Evolutionary conservation across 768 basidiomycete genomes (phyloP), one percentile per base, ranked within the genome.

Genomic region (Aureoboletus auriporus): DNA sequence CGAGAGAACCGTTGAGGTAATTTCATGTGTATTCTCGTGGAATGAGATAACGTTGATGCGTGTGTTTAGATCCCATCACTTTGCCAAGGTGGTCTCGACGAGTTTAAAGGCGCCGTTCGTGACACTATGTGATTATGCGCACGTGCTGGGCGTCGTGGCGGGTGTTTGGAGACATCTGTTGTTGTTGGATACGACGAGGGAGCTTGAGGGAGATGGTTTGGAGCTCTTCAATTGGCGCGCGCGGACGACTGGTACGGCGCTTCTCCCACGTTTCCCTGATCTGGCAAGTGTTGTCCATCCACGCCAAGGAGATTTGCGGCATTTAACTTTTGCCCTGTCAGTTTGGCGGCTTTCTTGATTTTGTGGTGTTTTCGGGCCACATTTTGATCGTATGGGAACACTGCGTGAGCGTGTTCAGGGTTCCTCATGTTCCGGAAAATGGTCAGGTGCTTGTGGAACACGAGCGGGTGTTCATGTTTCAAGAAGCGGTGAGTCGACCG

Each of bases 151-250:
- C 0, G n/a, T 50, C n/a, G 29, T 65, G 28, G 58, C 12, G 1
- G 63, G 63, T 4, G 34, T 65, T 6, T 65, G 58, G 47, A 16
- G 43, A 9, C 58, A 65, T 34, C 10, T 65, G 8, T 42, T 65
- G 28, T 9, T 65, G 30, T 26, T 65, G 13, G 65, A 65, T n/a
- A 58, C 58, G 23, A 60, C 55, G 2, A 34, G 23, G 20, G 55
- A 58, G 34, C 42, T 12, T 1, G 59, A 33, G 4, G 52, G 35
- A 1, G 59, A 58, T 8, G 61, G 63, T 10, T 28, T 65, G n/a
- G 63, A 67, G 33, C 53, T 65, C 13, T 50, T 65, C 9, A 53
- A 65, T 40, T 65, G 63, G 65, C 58, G 36, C n/a, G 58, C 55
- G 4, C 52, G 43, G 17, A 61, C 58, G 17, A 51, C 55, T 0